phyloP scores from a whole-genome alignment of 2,329 filamentous ascomycete genomes.

The Claviceps citrina region DNA sequence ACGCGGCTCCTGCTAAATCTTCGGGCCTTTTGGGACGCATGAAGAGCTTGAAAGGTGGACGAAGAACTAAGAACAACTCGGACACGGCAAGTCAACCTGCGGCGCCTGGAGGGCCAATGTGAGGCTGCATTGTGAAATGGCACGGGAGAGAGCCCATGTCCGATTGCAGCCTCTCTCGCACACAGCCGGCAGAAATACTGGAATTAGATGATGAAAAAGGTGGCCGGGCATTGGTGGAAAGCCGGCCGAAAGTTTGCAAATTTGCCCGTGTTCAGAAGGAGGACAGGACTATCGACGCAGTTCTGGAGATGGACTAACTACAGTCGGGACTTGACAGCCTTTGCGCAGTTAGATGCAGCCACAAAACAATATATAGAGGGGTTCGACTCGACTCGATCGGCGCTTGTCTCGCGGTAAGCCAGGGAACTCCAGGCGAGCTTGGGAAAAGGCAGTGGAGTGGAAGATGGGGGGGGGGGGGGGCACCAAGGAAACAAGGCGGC shows the following conservation, averaged over 20 bases:
- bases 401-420: background rate
- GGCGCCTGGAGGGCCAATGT: slow-evolving; percentile 23
- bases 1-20: slow-evolving; percentile 28
- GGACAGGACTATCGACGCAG: too few relatives aligned
- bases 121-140: too few relatives aligned
- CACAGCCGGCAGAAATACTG: background rate
- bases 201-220: background rate
- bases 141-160: slow-evolving; percentile 2
- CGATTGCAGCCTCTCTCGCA: too few relatives aligned
- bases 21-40: slow-evolving; percentile 62
- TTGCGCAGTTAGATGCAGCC: background rate
- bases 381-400: background rate
- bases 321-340: too few relatives aligned
- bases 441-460: background rate
- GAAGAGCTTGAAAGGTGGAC: slow-evolving; percentile 64
- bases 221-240: background rate
- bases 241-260: too few relatives aligned
- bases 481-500: background rate
- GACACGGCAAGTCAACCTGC: slow-evolving; percentile 9
- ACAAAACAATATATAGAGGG: too few relatives aligned
- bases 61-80: slow-evolving; percentile 23
- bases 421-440: background rate
- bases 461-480: background rate
- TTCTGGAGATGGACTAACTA: too few relatives aligned
- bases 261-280: too few relatives aligned